Evolutionary conservation across 1,284 basidiomycete genomes (phyloP).

Genomic region (Dichomitus squalens): DNA sequence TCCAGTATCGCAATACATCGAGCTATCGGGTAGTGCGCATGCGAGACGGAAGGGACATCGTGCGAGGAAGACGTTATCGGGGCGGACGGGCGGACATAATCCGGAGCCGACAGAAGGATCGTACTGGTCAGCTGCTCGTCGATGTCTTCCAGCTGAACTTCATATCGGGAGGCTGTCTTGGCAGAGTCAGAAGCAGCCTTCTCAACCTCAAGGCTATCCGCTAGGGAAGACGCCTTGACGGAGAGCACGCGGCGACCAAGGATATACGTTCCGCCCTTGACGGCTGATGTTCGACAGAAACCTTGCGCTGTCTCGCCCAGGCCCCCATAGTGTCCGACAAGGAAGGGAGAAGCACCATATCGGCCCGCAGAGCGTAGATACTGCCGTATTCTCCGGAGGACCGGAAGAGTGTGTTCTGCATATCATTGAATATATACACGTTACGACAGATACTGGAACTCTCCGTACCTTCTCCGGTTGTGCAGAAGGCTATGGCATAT

Average conservation of each 20-base stretch:
- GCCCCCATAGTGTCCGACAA: constrained; percentile 94
- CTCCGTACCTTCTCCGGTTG: constrained; percentile 48
- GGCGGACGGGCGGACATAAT: constrained; percentile 33
- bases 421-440: neutral
- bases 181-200: neutral
- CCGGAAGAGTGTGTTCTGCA: constrained; percentile 64
- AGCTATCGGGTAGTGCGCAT: constrained; percentile 41
- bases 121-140: constrained; percentile 50
- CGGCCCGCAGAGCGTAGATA: constrained; percentile 84
- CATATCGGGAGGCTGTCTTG: constrained; percentile 33
- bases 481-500: constrained; percentile 76
- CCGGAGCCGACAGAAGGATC: constrained; percentile 46
- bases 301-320: constrained; percentile 92
- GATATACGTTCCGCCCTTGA: constrained; percentile 84
- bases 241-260: constrained; percentile 63
- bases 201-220: constrained; percentile 17
- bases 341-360: constrained; percentile 90
- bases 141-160: constrained; percentile 63
- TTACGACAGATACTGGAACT: neutral
- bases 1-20: constrained; percentile 74
- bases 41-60: neutral
- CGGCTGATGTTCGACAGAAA: constrained; percentile 89
- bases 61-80: neutral
- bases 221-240: constrained; percentile 30
- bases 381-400: constrained; percentile 66